These are phyloP conservation scores for Solanum hybrid DNA, from an alignment of 305 asterid species.

Conservation along the genomic window DNA sequence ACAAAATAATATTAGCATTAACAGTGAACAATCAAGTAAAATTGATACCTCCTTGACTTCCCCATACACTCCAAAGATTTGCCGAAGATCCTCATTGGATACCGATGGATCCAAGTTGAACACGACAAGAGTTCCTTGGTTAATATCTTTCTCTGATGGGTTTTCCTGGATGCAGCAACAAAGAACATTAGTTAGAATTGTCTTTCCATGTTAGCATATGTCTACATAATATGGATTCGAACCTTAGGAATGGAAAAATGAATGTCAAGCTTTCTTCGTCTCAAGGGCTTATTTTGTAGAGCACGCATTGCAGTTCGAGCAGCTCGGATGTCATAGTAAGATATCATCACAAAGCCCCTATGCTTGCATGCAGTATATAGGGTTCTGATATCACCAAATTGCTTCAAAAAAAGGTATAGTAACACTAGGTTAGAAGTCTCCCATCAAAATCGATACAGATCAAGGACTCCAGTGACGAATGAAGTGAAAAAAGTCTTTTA, in stretches of 20 bases:
- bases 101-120: slow-evolving; percentile 94
- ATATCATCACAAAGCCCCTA: slow-evolving; percentile 97
- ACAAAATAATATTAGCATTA: background rate
- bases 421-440: background rate
- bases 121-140: slow-evolving; percentile 96
- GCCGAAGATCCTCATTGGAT: slow-evolving; percentile 42
- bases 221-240: background rate
- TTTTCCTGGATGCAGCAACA: slow-evolving; percentile 54
- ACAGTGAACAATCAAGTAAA: slow-evolving; percentile 22
- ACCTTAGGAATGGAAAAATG: slow-evolving; percentile 99
- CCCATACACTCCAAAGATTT: slow-evolving; percentile 86
- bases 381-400: slow-evolving; percentile 93
- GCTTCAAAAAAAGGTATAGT: slow-evolving; percentile 32
- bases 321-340: slow-evolving; percentile 96
- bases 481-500: background rate
- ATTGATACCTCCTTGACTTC: slow-evolving; percentile 75
- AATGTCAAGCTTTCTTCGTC: slow-evolving; percentile 87
- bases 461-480: background rate
- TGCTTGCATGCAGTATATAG: slow-evolving; percentile 95
- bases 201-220: background rate
- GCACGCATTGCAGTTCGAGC: slow-evolving; percentile 95
- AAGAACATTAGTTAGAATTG: background rate
- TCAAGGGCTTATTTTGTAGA: slow-evolving; percentile 80
- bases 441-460: background rate
- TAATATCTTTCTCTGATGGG: slow-evolving; percentile 91